Conservation (phyloP, 164 flowering plant species). For the Sedum album region DNA sequence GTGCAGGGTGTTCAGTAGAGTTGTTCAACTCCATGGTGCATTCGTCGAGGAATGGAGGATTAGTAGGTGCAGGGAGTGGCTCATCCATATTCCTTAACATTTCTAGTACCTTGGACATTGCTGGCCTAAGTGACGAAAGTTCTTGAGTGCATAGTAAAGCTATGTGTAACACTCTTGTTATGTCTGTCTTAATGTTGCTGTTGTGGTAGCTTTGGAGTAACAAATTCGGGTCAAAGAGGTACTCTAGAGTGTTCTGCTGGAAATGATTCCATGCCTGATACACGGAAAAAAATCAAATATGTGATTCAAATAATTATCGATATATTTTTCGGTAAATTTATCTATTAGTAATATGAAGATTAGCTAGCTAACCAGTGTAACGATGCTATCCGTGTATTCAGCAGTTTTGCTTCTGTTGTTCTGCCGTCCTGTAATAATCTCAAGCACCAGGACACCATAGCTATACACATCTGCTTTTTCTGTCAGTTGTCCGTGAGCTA, state of each 20-base stretch:
- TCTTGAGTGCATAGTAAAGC: slow-evolving; percentile 90
- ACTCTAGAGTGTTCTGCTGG: slow-evolving; percentile 33
- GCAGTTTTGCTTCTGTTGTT: slow-evolving; percentile 44
- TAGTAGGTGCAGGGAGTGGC: slow-evolving; percentile 50
- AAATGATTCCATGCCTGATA: slow-evolving; percentile 63
- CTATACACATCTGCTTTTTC: slow-evolving; percentile 67
- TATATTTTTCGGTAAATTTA: background rate
- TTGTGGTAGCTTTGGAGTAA: slow-evolving; percentile 24
- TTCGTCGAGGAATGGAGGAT: slow-evolving; percentile 74
- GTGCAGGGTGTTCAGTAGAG: slow-evolving; percentile 22
- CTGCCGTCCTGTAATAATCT: slow-evolving; percentile 42
- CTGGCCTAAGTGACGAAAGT: slow-evolving; percentile 50
- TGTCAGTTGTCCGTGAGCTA: slow-evolving; percentile 56
- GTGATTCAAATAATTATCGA: too few relatives aligned
- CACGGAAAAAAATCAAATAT: background rate
- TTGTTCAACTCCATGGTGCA: slow-evolving; percentile 52
- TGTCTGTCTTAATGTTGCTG: slow-evolving; percentile 28
- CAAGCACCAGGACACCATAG: slow-evolving; percentile 52
- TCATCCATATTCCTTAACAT: slow-evolving; percentile 54
- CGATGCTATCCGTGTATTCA: slow-evolving; percentile 62
- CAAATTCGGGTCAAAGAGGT: slow-evolving; percentile 48
- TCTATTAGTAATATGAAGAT: background rate
- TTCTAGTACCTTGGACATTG: slow-evolving; percentile 56
- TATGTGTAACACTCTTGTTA: slow-evolving; percentile 51
- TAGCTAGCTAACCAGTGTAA: slow-evolving; percentile 37